Evolutionary conservation across 768 basidiomycete genomes (phyloP), one percentile per base, ranked within the genome.

Genomic region (Trametes gibbosa): DNA sequence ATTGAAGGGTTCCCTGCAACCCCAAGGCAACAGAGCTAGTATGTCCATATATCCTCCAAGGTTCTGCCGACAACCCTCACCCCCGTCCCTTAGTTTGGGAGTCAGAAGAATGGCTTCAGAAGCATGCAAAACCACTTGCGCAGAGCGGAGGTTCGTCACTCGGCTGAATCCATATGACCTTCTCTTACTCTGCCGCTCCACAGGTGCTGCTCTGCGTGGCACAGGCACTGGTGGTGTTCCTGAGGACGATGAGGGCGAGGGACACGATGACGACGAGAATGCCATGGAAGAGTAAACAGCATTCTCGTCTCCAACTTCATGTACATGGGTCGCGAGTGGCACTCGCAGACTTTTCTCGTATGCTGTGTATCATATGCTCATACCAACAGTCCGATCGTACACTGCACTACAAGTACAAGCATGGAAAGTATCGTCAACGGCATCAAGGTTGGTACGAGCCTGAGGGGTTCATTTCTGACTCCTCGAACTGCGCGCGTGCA

Each of bases 61-160:
- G 42, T 63, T 45, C 49, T 46, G 39, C 55, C 55, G 60, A 40
- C 25, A 8, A 50, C 34, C 21, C 52, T 62, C 14, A 62, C 47
- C 10, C n/a, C 17, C 49, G 29, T 46, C 13, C 32, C 52, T 9
- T 67, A 96, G 95, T 98, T 64, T 98, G 95, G 95, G 92, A 95
- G 69, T 89, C 90, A 0, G 95, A 98, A 73, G 94, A 97, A 62
- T 98, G 95, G 95, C 75, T 96, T 29, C 77, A 85, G 71, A 79
- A 88, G 66, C 78, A 95, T 71, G 86, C 89, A 2, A 91, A 93
- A 67, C 89, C 91, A 12, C 75, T 90, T 49, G 81, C 84, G 13
- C 80, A 87, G 65, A 86, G 86, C 65, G 90, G 89, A 74, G 90
- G 90, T 86, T 61, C 57, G 77, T 70, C 34, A 47, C 27, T 53